Percentiles rank a stretch among this genome's conserved stretches.
Evolutionary conservation across 257 asterid species (phyloP).

Genomic region (Nicotiana benthamiana): DNA sequence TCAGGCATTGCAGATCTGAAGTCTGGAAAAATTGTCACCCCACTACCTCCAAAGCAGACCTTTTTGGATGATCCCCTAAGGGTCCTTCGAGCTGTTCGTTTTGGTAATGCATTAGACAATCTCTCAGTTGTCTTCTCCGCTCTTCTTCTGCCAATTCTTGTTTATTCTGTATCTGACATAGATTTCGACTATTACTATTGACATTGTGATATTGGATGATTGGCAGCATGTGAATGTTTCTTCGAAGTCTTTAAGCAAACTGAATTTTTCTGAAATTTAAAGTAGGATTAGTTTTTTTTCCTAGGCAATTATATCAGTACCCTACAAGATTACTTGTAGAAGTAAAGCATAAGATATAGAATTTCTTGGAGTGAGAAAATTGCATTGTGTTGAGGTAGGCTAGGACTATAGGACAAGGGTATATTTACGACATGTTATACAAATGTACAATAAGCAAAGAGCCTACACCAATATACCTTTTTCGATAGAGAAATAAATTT

Average conservation of each 20-base stretch:
- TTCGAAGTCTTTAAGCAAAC: background rate
- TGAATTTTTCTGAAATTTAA: background rate
- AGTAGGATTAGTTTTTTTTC: background rate
- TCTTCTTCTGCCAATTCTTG: background rate
- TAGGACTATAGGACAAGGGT: background rate
- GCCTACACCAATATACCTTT: background rate
- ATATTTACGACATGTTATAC: background rate
- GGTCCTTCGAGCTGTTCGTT: slow-evolving; percentile 95
- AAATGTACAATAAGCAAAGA: background rate
- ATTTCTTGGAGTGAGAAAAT: background rate
- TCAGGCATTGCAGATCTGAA: slow-evolving; percentile 70
- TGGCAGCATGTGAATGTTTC: background rate
- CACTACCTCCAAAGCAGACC: slow-evolving; percentile 87
- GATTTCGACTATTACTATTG: background rate
- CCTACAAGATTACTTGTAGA: background rate
- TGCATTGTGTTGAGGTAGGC: background rate
- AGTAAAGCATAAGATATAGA: background rate
- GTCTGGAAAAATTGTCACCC: slow-evolving; percentile 84
- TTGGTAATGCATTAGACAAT: slow-evolving; percentile 41
- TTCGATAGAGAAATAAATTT: too few relatives aligned
- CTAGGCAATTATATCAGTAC: background rate
- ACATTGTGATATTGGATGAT: background rate
- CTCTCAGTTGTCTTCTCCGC: background rate
- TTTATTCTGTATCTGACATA: background rate
- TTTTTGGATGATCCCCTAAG: slow-evolving; percentile 94